phyloP scores from a whole-genome alignment of 495 filamentous ascomycete species.

The Eremomyces bilateralis region DNA sequence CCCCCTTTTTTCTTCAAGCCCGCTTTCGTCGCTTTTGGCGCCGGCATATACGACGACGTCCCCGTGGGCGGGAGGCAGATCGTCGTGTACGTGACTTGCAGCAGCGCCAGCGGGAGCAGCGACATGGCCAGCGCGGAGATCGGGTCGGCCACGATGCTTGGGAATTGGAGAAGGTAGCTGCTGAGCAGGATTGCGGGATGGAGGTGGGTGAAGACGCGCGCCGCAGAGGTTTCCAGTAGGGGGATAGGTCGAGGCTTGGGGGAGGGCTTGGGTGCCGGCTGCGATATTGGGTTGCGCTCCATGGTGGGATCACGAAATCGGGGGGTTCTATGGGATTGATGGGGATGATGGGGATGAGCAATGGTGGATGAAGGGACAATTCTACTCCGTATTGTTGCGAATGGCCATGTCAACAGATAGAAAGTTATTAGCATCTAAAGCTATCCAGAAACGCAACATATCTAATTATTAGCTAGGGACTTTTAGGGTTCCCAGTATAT shows the following conservation, averaged over 20 bases:
- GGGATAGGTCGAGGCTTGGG: conserved; percentile 21
- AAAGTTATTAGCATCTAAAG: too few relatives aligned
- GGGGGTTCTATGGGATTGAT: too few relatives aligned
- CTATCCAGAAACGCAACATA: too few relatives aligned
- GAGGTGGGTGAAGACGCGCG: conserved; percentile 32
- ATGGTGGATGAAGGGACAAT: too few relatives aligned
- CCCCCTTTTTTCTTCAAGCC: conserved; percentile 11
- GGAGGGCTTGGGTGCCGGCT: conserved; percentile 4
- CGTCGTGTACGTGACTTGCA: conserved; percentile 48
- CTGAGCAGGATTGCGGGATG: conserved; percentile 45
- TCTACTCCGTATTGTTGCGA: too few relatives aligned
- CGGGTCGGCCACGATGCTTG: conserved; percentile 46
- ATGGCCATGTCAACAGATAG: too few relatives aligned
- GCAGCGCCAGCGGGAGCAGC: conserved; percentile 35
- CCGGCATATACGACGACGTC: conserved; percentile 8
- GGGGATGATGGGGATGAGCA: too few relatives aligned
- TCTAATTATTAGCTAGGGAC: too few relatives aligned
- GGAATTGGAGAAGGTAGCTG: conserved; percentile 39
- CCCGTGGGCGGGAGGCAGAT: conserved; percentile 52
- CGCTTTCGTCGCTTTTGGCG: conserved; percentile 14
- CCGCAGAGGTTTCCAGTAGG: conserved; percentile 26
- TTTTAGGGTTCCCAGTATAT: too few relatives aligned
- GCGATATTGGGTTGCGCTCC: neutral
- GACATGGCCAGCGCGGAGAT: conserved; percentile 36
- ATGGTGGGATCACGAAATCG: neutral